These are phyloP conservation scores for Prunus dulcis DNA, from an alignment of 306 rosid genomes.

Conservation along the genomic window DNA sequence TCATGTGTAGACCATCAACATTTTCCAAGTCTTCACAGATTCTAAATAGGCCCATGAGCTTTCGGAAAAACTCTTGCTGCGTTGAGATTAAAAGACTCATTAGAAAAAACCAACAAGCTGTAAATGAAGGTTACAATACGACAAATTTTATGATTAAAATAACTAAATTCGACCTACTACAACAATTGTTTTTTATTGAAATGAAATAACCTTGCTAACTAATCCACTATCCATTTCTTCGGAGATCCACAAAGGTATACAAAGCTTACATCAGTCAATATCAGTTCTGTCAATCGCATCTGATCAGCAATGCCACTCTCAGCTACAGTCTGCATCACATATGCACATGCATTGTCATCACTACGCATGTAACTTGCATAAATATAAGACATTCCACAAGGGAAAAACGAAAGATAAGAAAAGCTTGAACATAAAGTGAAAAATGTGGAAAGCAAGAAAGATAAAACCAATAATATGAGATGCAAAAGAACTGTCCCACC, in stretches of 20 bases:
- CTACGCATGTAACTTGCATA: background rate
- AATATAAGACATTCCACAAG: background rate
- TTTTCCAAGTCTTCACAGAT: constrained; percentile 76
- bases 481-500: constrained; percentile 50
- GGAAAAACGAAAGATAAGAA: background rate
- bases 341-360: background rate
- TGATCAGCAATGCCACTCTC: constrained; percentile 91
- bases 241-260: constrained; percentile 22
- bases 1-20: constrained; percentile 84
- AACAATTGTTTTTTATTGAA: background rate
- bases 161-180: background rate
- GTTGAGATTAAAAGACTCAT: background rate
- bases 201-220: constrained; percentile 15
- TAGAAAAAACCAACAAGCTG: background rate
- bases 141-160: background rate
- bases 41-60: constrained; percentile 75
- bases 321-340: constrained; percentile 63
- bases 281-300: constrained; percentile 75
- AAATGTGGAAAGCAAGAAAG: background rate
- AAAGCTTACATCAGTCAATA: constrained; percentile 80
- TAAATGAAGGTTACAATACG: background rate
- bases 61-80: constrained; percentile 83
- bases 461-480: background rate
- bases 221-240: constrained; percentile 8
- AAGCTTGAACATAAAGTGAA: background rate